phyloP scores from a whole-genome alignment of 2,329 filamentous ascomycete species.

The Aspergillus alliaceus region DNA sequence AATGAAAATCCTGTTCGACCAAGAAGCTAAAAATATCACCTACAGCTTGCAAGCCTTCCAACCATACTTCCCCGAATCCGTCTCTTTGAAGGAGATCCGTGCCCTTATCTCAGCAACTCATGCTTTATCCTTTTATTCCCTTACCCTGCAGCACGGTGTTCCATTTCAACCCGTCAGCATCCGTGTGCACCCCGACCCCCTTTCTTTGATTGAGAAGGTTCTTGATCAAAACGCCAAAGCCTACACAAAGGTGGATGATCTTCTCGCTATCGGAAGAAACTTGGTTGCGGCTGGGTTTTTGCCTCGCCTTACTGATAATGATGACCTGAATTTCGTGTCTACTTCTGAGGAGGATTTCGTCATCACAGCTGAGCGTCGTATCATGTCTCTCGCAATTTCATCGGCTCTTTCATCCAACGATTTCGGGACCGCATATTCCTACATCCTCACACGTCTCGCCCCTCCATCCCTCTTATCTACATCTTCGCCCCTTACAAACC shows the following conservation, averaged over 20 bases:
- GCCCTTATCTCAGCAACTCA: constrained; percentile 63
- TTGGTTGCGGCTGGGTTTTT: constrained; percentile 51
- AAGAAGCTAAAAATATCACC: neutral
- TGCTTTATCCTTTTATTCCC: constrained; percentile 63
- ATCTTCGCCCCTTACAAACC: constrained; percentile 27
- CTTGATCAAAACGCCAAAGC: constrained; percentile 61
- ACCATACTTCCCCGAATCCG: constrained; percentile 42
- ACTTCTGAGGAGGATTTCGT: constrained; percentile 27
- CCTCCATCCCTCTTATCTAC: constrained; percentile 34
- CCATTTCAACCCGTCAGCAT: constrained; percentile 68
- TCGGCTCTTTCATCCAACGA: constrained; percentile 46
- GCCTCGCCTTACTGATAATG: constrained; percentile 23
- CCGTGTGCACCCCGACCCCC: constrained; percentile 61
- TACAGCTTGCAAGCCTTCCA: constrained; percentile 44
- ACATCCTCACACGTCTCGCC: constrained; percentile 60
- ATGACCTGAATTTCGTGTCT: constrained; percentile 13
- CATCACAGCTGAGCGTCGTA: constrained; percentile 46
- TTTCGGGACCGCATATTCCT: constrained; percentile 65
- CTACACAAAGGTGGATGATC: constrained; percentile 64
- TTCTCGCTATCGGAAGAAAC: constrained; percentile 61
- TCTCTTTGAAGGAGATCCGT: constrained; percentile 44
- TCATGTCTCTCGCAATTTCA: constrained; percentile 48
- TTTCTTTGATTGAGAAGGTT: constrained; percentile 59
- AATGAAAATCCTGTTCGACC: neutral
- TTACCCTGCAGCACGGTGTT: constrained; percentile 63